phyloP scores from a whole-genome alignment of 345 rosid species.

The Cardamine resedifolia region DNA sequence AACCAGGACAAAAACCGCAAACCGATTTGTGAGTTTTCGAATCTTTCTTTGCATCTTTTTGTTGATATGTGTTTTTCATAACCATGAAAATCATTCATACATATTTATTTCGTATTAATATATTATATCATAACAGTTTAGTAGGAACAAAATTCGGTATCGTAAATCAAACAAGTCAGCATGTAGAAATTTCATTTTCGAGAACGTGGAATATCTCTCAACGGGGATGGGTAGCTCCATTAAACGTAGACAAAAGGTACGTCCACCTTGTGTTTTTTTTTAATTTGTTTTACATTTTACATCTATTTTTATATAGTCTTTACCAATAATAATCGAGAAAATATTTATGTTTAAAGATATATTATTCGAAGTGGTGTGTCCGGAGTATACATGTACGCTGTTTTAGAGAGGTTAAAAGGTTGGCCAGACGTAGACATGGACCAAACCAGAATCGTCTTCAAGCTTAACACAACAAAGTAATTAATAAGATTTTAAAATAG shows the following conservation, averaged over 20 bases:
- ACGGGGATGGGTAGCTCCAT: slow-evolving; percentile 43
- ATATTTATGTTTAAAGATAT: slow-evolving; percentile 44
- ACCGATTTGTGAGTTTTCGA: slow-evolving; percentile 39
- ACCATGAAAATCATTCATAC: background rate
- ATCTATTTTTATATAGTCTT: too few relatives aligned
- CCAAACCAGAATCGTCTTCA: slow-evolving; percentile 80
- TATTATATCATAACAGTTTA: slow-evolving; percentile 45
- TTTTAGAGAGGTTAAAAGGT: slow-evolving; percentile 63
- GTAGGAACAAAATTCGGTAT: slow-evolving; percentile 41
- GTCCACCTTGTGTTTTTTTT: background rate
- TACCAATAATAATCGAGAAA: background rate
- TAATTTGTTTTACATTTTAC: too few relatives aligned
- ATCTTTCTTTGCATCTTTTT: background rate
- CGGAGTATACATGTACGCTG: slow-evolving; percentile 63
- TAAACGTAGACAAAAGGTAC: slow-evolving; percentile 81
- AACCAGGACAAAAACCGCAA: slow-evolving; percentile 39
- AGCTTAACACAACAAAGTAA: slow-evolving; percentile 60
- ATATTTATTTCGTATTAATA: background rate
- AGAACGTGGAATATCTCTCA: slow-evolving; percentile 48
- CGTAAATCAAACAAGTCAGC: slow-evolving; percentile 46
- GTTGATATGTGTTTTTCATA: background rate
- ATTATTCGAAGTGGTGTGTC: slow-evolving; percentile 62
- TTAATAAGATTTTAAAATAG: background rate
- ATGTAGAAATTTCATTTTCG: slow-evolving; percentile 67
- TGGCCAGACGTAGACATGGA: slow-evolving; percentile 83